Evolutionary conservation across 345 rosid species (phyloP).

Genomic region (Excoecaria cochinchinensis): DNA sequence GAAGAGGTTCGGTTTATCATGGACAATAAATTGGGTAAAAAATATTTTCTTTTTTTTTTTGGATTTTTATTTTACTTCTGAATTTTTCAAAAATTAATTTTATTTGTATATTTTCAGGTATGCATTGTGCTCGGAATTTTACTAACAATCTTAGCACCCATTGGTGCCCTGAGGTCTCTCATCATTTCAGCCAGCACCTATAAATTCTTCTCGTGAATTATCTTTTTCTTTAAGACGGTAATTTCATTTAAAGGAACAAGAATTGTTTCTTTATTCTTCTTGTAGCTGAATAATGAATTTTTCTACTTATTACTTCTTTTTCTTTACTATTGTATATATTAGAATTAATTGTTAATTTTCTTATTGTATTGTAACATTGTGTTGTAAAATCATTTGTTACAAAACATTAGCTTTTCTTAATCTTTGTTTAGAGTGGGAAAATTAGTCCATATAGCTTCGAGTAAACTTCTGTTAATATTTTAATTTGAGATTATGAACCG

Average conservation of each 20-base stretch:
- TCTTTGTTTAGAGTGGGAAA: too few species aligned
- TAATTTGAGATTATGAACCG: too few species aligned
- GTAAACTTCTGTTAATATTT: too few species aligned
- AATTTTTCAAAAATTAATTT: background rate
- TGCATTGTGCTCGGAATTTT: slow-evolving; percentile 58
- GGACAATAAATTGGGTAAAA: slow-evolving; percentile 68
- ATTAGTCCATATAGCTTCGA: too few species aligned
- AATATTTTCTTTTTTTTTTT: background rate
- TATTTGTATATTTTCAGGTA: slow-evolving; percentile 32
- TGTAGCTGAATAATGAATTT: too few species aligned
- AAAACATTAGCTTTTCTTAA: too few species aligned
- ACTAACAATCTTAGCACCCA: slow-evolving; percentile 58
- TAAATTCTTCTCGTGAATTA: slow-evolving; percentile 50
- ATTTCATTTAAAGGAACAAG: background rate
- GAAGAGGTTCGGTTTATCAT: slow-evolving; percentile 53
- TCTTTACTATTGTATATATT: background rate
- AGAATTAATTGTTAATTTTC: background rate
- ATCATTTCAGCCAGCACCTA: slow-evolving; percentile 50
- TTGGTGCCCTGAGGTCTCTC: slow-evolving; percentile 64
- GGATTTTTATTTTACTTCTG: background rate
- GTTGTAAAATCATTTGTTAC: background rate
- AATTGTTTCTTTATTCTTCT: background rate
- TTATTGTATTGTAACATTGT: background rate
- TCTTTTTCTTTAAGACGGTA: background rate
- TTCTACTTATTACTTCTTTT: background rate